Evolutionary conservation across 2,329 filamentous ascomycete species (phyloP).

Genomic region (Colletotrichum musae): DNA sequence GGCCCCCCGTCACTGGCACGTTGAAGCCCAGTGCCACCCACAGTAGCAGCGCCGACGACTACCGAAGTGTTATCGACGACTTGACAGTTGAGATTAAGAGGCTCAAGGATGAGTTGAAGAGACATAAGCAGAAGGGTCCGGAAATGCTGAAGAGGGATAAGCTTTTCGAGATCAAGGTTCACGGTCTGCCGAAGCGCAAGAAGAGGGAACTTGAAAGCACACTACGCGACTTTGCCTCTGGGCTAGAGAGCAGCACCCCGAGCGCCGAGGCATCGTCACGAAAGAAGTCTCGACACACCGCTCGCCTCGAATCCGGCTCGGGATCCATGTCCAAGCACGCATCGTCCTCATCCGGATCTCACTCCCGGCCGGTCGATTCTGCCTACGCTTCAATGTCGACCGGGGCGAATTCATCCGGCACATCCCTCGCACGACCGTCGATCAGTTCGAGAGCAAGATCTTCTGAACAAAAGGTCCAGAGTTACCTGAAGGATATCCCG

Average conservation of each 20-base stretch:
- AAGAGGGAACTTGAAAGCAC: conserved; percentile 83
- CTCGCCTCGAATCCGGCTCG: conserved; percentile 58
- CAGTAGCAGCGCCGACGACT: conserved; percentile 80
- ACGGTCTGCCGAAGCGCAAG: conserved; percentile 79
- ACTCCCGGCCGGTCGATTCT: conserved; percentile 70
- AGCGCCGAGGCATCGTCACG: conserved; percentile 68
- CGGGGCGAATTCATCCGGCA: conserved; percentile 61
- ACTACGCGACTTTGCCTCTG: conserved; percentile 77
- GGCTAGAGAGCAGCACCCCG: conserved; percentile 29
- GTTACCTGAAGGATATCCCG: conserved; percentile 80
- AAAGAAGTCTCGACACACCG: conserved; percentile 58
- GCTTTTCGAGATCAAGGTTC: conserved; percentile 86
- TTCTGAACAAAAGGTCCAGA: conserved; percentile 74
- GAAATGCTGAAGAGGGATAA: conserved; percentile 81
- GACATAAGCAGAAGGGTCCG: conserved; percentile 77
- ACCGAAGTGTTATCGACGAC: conserved; percentile 88
- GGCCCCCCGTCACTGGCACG: conserved; percentile 43
- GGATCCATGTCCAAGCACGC: conserved; percentile 65
- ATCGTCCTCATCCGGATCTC: conserved; percentile 66
- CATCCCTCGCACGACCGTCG: conserved; percentile 55
- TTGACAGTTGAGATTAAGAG: conserved; percentile 87
- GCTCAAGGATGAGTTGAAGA: conserved; percentile 79
- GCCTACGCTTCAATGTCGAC: conserved; percentile 79
- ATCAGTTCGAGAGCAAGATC: conserved; percentile 55
- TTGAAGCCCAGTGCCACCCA: conserved; percentile 55